Conservation (phyloP, 306 rosid genomes). For the Prunus dulcis region DNA sequence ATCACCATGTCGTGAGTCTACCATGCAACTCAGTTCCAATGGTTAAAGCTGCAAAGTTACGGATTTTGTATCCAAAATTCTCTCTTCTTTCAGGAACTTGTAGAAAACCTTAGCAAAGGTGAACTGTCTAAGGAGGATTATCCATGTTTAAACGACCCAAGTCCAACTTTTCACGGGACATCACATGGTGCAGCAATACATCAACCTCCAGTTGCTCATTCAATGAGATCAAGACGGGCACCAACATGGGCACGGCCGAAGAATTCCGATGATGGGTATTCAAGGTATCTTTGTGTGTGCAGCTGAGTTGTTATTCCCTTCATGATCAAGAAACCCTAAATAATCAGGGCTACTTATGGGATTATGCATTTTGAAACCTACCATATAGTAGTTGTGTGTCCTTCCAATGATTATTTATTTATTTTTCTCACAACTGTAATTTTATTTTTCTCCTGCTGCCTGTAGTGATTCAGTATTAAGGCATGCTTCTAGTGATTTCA, state of each 20-base stretch:
- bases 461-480: conserved; percentile 77
- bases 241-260: conserved; percentile 93
- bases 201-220: conserved; percentile 64
- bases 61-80: conserved; percentile 1
- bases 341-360: background rate
- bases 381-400: background rate
- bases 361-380: background rate
- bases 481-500: conserved; percentile 84
- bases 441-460: conserved; percentile 23
- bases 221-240: conserved; percentile 87
- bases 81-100: conserved; percentile 60
- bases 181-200: conserved; percentile 46
- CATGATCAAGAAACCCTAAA: background rate
- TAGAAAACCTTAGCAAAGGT: conserved; percentile 74
- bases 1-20: background rate
- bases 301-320: background rate
- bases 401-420: background rate
- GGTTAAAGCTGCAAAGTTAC: background rate
- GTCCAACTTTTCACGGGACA: conserved; percentile 59
- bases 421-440: background rate
- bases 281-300: conserved; percentile 46
- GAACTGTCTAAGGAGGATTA: conserved; percentile 86
- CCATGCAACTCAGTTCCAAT: conserved; percentile 7
- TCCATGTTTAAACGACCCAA: conserved; percentile 92
- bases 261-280: conserved; percentile 90